phyloP scores from a whole-genome alignment of 2,329 filamentous ascomycete genomes.

The Ophiostoma fasciatum region DNA sequence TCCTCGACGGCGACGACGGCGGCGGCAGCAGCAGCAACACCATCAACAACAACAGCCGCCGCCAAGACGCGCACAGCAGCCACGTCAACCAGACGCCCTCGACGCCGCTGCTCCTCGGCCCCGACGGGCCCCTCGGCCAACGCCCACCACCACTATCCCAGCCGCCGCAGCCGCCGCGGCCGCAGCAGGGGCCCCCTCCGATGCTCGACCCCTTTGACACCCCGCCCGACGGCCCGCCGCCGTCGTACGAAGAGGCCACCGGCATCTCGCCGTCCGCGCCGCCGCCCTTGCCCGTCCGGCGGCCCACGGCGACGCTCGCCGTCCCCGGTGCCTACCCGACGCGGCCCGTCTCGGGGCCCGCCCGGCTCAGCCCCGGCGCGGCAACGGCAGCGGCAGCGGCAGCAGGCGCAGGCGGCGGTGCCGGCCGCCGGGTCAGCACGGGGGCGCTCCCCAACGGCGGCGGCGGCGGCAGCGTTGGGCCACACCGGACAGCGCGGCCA shows the following conservation, averaged over 20 bases:
- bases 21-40: too few species aligned
- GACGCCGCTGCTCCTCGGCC: slow-evolving; percentile 6
- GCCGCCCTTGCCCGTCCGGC: neutral
- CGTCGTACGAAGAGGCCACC: slow-evolving; percentile 11
- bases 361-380: neutral
- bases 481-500: neutral
- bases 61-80: too few species aligned
- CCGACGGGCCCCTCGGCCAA: neutral
- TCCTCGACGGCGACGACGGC: too few species aligned
- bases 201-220: neutral
- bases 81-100: slow-evolving; percentile 10
- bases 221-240: slow-evolving; percentile 8
- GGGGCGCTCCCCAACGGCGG: too few species aligned
- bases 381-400: neutral
- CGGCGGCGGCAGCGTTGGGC: neutral
- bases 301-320: neutral
- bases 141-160: too few species aligned
- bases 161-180: too few species aligned
- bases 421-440: too few species aligned
- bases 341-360: too few species aligned
- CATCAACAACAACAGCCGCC: too few species aligned
- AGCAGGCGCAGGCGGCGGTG: neutral
- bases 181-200: too few species aligned
- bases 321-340: neutral
- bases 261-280: slow-evolving; percentile 1